Evolutionary conservation across 108 stramenopile species (phyloP), one percentile per base, ranked within the genome.

Genomic region (Pelagomonas calceolata): DNA sequence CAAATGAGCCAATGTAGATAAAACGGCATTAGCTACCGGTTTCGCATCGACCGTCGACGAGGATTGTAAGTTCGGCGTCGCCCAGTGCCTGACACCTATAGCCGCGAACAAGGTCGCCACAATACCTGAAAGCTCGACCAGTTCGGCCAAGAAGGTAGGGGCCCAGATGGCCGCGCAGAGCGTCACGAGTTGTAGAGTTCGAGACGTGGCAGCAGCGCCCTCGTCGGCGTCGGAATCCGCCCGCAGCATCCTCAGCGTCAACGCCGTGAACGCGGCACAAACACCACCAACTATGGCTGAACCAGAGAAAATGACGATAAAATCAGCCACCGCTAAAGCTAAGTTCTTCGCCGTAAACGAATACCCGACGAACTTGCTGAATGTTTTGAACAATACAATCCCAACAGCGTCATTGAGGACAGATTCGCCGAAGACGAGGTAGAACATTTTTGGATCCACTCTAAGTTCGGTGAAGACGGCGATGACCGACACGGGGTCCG

Each of bases 391-490:
- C 17, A 92, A 71, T 12, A 90, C 89, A 43, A 94, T 78, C 4
- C 85, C 88, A 26, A 92, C 85, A 12, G 93, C 93, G 69, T 94
- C 93, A 73, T 92, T 94, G 34, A 94, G 68, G 18, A 88, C 91
- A 32, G 76, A 78, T 81, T 94, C 93, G 35, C 93, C 93, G 79
- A 92, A 94, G 10, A 90, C 89, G 29, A 94, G 84, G 70, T 88
- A 90, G 76, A 90, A 91, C 17, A 94, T 75, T 34, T 78, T 80
- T 30, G 88, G 88, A 71, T 94, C 85, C n/a, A 92, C 93, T 35
- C 81, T 75, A 1, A 78, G 73, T 14, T 4, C 51, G 51, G 51
- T 81, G 78, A 94, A 91, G 17, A 92, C 88, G 9, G 89, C 86
- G 43, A 94, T 74, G 32, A 89, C 89, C 15, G 88, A 83, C 21